Evolutionary conservation across 495 filamentous ascomycete species (phyloP), one percentile per base, ranked within the genome.

Genomic region (Penicillium paxilli): DNA sequence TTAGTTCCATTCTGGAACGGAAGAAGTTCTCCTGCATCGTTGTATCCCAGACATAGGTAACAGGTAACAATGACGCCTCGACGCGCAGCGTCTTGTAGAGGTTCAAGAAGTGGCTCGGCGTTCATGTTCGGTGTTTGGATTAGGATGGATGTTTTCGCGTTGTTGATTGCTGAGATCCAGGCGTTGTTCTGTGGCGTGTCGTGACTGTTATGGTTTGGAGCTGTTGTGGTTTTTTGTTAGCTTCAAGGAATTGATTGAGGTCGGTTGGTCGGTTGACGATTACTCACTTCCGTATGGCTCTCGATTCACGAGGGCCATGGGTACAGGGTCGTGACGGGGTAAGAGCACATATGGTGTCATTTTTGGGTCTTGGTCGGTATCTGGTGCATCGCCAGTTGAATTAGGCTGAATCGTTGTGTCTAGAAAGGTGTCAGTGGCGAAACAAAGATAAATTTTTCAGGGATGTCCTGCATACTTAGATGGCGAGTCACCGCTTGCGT

Each of bases 51-150:
- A 48, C 86, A 89, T 19, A 91, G 69, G 52, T 89, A 91, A 61
- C 79, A 85, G 2, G 80, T 81, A 2, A 91, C 83, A 10, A 81
- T 69, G 2, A 90, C 71, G 12, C 87, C 87, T 14, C 87, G 76
- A 46, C 82, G 77, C n/a, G 83, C 79, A 1, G 88, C 87, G 17
- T 79, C 78, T 1, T 77, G 52, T 20, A 91, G 70, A 3, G 84
- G 83, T 1, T 85, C 80, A 1, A 88, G 51, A 1, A 90, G 75
- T 0, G 86, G 83, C 49, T 80, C 80, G 10, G 88, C 87, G 60
- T 92, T 92, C 44, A 92, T 78, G 32, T 87, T 86, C 0, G 89
- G 89, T 0, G 87, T 83, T 59, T 91, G 87, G 52, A 91, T 89
- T 65, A 91, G 88, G 14, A 91, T 77, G 14, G 66, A 76, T 17